Conservation (phyloP, 2,329 filamentous ascomycete species). For the Fusarium sp. region DNA sequence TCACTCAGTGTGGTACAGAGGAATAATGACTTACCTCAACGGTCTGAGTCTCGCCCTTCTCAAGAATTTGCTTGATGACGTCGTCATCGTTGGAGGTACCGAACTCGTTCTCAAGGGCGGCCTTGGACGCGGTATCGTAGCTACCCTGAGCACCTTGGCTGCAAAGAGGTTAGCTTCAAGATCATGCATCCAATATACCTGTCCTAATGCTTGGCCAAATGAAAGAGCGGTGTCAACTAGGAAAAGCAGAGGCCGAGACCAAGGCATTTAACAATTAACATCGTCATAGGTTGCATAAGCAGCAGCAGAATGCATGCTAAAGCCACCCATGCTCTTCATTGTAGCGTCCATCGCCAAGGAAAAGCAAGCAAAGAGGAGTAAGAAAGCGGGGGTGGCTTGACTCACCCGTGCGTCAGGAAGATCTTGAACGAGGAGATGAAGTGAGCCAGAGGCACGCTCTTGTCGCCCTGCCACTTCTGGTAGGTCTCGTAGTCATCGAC, state of each 20-base stretch:
- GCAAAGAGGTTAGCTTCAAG: slow-evolving; percentile 31
- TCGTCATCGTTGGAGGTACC: slow-evolving; percentile 85
- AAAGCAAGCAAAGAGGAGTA: slow-evolving; percentile 5
- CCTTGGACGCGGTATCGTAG: slow-evolving; percentile 82
- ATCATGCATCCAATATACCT: neutral
- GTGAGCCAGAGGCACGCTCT: slow-evolving; percentile 82
- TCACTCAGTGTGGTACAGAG: neutral
- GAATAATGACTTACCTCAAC: slow-evolving; percentile 60
- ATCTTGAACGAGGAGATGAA: slow-evolving; percentile 92
- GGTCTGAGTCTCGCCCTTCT: slow-evolving; percentile 79
- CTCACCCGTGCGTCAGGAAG: slow-evolving; percentile 88
- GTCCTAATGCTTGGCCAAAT: neutral
- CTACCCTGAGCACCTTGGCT: slow-evolving; percentile 91
- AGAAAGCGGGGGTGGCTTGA: slow-evolving; percentile 56
- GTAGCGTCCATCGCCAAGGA: neutral
- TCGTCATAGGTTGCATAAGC: neutral
- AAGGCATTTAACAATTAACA: neutral
- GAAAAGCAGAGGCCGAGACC: neutral
- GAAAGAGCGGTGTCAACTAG: neutral
- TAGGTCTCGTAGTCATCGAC: slow-evolving; percentile 73
- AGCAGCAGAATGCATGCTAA: neutral
- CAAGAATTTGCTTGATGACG: slow-evolving; percentile 84
- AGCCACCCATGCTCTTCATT: neutral
- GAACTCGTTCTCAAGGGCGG: slow-evolving; percentile 86
- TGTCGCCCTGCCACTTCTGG: slow-evolving; percentile 87